These are phyloP conservation scores for Thelonectria olida DNA, from an alignment of 2,329 filamentous ascomycete species.

Conservation along the genomic window DNA sequence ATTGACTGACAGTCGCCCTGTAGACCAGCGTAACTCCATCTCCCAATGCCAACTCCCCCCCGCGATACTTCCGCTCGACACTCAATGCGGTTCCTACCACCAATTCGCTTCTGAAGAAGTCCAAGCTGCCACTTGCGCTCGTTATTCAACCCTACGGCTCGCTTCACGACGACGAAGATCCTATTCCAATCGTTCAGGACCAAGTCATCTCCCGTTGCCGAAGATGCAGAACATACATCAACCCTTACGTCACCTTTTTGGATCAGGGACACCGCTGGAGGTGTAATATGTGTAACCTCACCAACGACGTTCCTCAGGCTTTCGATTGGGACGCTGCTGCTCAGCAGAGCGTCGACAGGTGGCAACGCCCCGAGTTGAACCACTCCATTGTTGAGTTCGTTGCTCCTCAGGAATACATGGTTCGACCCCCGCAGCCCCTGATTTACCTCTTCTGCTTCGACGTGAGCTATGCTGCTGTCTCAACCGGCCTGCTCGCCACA, in stretches of 20 bases:
- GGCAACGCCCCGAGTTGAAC: constrained; percentile 92
- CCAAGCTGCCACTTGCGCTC: constrained; percentile 92
- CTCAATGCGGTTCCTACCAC: constrained; percentile 94
- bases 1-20: constrained; percentile 48
- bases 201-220: constrained; percentile 97
- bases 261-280: constrained; percentile 98
- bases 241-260: constrained; percentile 94
- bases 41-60: constrained; percentile 87
- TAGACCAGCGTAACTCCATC: constrained; percentile 92
- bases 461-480: constrained; percentile 89
- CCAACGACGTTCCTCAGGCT: constrained; percentile 98
- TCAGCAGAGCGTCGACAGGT: constrained; percentile 91
- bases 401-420: constrained; percentile 99
- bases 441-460: constrained; percentile 97
- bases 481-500: constrained; percentile 90
- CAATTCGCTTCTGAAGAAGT: constrained; percentile 93
- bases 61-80: constrained; percentile 95
- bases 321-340: constrained; percentile 97
- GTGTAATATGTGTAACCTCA: constrained; percentile 99
- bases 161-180: constrained; percentile 91
- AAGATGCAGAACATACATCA: constrained; percentile 96
- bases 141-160: constrained; percentile 96
- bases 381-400: constrained; percentile 98
- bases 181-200: constrained; percentile 90
- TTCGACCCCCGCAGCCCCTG: constrained; percentile 91